These are phyloP conservation scores for Pseudopediastrum boryanum DNA, from an alignment of 139 green algal species.

Conservation along the genomic window DNA sequence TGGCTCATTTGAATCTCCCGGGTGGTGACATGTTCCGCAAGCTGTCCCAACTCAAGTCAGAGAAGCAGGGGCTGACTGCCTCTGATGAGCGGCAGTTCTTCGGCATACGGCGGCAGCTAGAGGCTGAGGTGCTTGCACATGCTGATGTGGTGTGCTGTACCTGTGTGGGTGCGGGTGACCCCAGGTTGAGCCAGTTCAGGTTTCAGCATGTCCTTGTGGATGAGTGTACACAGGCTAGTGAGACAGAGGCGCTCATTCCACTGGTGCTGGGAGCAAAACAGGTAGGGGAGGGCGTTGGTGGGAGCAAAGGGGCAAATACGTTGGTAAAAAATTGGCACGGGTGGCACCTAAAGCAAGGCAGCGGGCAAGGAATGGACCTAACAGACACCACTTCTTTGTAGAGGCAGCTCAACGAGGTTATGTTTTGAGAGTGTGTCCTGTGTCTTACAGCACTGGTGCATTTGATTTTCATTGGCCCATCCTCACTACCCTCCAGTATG, in stretches of 20 bases:
- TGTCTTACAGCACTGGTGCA: no score
- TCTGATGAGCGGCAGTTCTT: slow-evolving; percentile 92
- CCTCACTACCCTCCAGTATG: no score
- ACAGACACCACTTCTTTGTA: no score
- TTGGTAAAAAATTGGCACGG: no score
- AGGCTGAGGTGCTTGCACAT: slow-evolving; percentile 87
- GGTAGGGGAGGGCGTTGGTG: slow-evolving; percentile 31
- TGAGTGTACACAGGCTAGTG: slow-evolving; percentile 94
- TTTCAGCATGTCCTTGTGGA: slow-evolving; percentile 95
- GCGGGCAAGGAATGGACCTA: no score
- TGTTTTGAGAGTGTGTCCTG: no score
- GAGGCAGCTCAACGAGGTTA: no score
- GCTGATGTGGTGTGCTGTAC: slow-evolving; percentile 84
- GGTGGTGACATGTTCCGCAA: slow-evolving; percentile 86
- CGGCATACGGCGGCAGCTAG: slow-evolving; percentile 60
- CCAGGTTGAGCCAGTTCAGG: slow-evolving; percentile 65
- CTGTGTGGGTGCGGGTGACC: slow-evolving; percentile 92
- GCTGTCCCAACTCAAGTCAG: slow-evolving; percentile 87
- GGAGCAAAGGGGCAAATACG: no score
- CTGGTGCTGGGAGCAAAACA: slow-evolving; percentile 95
- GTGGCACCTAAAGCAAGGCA: no score
- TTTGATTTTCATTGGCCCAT: no score
- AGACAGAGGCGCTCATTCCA: slow-evolving; percentile 94
- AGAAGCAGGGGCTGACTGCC: slow-evolving; percentile 84
- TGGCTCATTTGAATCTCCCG: slow-evolving; percentile 81